Conservation (phyloP, 768 basidiomycete species). For the Trametes punicea region DNA sequence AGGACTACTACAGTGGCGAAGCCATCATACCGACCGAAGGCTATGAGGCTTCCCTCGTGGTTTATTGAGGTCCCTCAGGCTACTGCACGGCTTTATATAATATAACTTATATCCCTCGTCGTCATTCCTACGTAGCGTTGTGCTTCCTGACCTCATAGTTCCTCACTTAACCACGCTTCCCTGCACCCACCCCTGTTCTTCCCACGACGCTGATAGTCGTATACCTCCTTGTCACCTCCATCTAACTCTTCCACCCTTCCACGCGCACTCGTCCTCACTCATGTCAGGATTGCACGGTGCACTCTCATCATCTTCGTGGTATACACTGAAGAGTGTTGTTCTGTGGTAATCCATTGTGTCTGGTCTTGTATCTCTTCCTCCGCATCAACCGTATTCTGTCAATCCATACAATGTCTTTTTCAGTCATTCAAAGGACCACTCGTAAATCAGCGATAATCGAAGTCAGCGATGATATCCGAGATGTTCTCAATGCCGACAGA, state of each 20-base stretch:
- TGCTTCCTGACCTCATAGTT: neutral
- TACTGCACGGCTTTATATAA: neutral
- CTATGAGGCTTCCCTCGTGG: neutral
- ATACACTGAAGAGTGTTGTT: neutral
- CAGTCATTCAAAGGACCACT: constrained; percentile 19
- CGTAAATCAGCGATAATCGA: constrained; percentile 38
- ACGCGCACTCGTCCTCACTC: neutral
- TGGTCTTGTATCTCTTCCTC: neutral
- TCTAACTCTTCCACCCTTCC: neutral
- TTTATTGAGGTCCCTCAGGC: neutral
- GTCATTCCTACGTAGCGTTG: neutral
- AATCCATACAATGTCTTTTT: neutral
- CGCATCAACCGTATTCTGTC: neutral
- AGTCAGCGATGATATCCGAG: constrained; percentile 43
- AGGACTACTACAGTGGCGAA: neutral
- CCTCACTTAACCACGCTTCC: neutral
- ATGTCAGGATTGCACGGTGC: neutral
- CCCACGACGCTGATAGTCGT: too few species aligned
- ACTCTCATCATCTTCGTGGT: neutral
- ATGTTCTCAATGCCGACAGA: constrained; percentile 43
- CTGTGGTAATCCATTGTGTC: neutral
- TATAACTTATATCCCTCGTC: neutral
- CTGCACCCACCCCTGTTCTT: too few species aligned
- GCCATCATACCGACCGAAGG: neutral
- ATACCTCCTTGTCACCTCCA: too few species aligned